Evolutionary conservation across 2,329 filamentous ascomycete genomes (phyloP), one percentile per base, ranked within the genome.

Genomic region (Diaporthe sp.): DNA sequence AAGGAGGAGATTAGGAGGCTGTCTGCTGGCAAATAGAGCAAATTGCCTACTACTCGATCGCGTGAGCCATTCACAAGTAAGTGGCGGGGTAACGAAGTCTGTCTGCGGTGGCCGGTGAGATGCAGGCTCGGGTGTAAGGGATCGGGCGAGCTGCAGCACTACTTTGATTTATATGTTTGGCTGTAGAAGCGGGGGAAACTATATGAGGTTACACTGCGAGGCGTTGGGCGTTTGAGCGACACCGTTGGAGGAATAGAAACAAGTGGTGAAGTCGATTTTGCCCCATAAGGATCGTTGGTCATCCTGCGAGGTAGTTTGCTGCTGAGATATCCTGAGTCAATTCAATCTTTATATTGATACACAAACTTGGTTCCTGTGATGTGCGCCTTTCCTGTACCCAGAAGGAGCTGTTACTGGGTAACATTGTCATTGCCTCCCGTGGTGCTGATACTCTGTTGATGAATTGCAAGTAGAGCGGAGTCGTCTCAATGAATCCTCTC

Each of bases 401-500:
- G 19, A 8, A 55, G n/a, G 9, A 12, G 15, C 17, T 28, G 49
- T 10, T 28, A 34, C 34, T 55, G 34, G 15, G 15, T 31, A 19
- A 28, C n/a, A 53, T 19, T 3, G 13, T 8, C 49, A 13, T 28
- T 15, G 49, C 7, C 13, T 42, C 49, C 22, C 17, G 19, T n/a
- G 22, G 44, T 15, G 22, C 62, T 15, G 22, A n/a, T 67, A 37
- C 44, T n/a, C 28, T 53, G 46, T 42, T 53, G 46, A n/a, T 15
- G 4, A n/a, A 37, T 1, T 12, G 3, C 17, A 12, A 25, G 44
- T 19, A 19, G 46, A 51, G 58, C 9, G 5, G 10, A 25, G 59
- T 1, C 61, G 15, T 17, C 55, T 78, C 83, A 91, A 69, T 87
- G 83, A 68, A 95, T 82, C 77, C 90, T 90, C 77, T 90, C 88